Conservation (phyloP, 108 stramenopile species). For the Cyclotella sp. region DNA sequence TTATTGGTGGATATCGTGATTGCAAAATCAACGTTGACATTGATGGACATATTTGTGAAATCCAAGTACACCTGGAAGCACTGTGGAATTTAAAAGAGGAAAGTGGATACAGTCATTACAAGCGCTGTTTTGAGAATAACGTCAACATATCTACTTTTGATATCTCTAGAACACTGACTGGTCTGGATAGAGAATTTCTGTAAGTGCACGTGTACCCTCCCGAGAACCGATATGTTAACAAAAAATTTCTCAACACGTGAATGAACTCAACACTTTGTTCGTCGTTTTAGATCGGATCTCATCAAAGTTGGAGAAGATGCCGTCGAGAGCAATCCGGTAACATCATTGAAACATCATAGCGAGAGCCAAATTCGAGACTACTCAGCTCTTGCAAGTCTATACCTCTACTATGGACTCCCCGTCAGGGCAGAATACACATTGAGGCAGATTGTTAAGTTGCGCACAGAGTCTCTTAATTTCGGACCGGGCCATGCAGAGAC, state of each 20-base stretch:
- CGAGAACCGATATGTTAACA: not conserved
- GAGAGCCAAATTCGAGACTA: constrained; percentile 45
- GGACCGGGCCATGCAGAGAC: constrained; percentile 46
- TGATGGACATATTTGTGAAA: constrained; percentile 50
- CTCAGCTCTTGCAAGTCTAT: constrained; percentile 37
- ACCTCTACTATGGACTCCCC: constrained; percentile 26
- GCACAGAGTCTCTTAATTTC: constrained; percentile 26
- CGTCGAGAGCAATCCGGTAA: constrained; percentile 6
- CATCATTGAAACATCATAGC: constrained; percentile 16
- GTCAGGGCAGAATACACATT: constrained; percentile 36
- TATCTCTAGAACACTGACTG: constrained; percentile 25
- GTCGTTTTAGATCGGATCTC: constrained; percentile 19
- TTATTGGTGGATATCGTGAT: constrained; percentile 47
- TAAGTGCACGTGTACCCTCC: not conserved
- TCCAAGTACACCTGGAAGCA: constrained; percentile 45
- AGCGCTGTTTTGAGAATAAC: constrained; percentile 28
- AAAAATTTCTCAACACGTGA: not conserved
- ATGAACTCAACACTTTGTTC: not conserved
- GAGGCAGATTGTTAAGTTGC: constrained; percentile 36
- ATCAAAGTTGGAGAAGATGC: constrained; percentile 33
- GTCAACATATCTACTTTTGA: constrained; percentile 29
- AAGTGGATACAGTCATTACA: constrained; percentile 42
- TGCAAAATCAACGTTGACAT: constrained; percentile 48
- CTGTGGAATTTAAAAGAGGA: constrained; percentile 46
- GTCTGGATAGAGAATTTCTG: constrained; percentile 34